Conservation (phyloP, 2,329 filamentous ascomycete genomes). For the Fusarium ambrosium region DNA sequence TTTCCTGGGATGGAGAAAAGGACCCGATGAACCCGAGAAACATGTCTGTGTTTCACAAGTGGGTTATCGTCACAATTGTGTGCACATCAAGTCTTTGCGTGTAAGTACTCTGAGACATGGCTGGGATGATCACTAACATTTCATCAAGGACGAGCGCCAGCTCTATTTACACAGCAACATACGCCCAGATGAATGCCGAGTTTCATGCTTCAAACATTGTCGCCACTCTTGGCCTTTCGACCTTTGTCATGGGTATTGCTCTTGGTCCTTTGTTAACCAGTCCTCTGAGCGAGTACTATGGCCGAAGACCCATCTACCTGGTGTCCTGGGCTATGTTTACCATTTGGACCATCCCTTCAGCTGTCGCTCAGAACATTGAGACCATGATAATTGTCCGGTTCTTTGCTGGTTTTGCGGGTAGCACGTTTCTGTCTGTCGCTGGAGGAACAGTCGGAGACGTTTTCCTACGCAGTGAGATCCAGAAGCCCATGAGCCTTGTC, state of each 20-base stretch:
- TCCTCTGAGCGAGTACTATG: conserved; percentile 77
- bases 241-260: conserved; percentile 63
- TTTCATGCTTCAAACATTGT: conserved; percentile 24
- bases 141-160: conserved; percentile 77
- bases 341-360: conserved; percentile 83
- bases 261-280: conserved; percentile 70
- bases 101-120: conserved; percentile 11
- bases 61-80: conserved; percentile 32
- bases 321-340: conserved; percentile 77
- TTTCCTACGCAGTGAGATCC: conserved; percentile 25
- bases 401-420: conserved; percentile 66
- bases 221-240: conserved; percentile 32
- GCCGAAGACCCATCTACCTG: conserved; percentile 82
- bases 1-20: conserved; percentile 30
- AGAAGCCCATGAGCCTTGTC: conserved; percentile 39
- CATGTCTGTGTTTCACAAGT: conserved; percentile 29
- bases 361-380: conserved; percentile 79
- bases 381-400: conserved; percentile 84
- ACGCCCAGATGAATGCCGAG: conserved; percentile 34
- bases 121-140: neutral
- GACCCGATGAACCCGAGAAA: conserved; percentile 26
- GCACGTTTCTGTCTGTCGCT: conserved; percentile 36
- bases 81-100: conserved; percentile 32
- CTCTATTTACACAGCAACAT: conserved; percentile 73
- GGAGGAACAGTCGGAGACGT: conserved; percentile 40